These are phyloP conservation scores for Apophysomyces variabilis DNA, from an alignment of 371 early-diverging fungal genomes.

Conservation along the genomic window DNA sequence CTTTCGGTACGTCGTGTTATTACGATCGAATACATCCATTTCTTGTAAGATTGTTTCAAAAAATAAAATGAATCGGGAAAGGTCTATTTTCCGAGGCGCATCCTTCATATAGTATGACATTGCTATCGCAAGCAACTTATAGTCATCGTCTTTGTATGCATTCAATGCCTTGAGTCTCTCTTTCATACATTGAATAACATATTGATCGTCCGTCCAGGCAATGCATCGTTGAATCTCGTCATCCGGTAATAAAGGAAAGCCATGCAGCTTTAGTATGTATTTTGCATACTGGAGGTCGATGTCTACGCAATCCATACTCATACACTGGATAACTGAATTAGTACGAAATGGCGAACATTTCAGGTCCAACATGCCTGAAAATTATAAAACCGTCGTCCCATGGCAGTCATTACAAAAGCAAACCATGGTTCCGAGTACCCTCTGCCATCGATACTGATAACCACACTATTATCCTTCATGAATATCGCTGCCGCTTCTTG, in stretches of 20 bases:
- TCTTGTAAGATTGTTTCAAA: conserved; percentile 19
- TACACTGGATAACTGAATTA: conserved; percentile 21
- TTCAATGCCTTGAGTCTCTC: background rate
- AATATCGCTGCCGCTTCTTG: conserved; percentile 53
- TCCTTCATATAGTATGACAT: conserved; percentile 22
- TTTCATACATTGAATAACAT: conserved; percentile 6
- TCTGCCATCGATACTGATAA: conserved; percentile 44
- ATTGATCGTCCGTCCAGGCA: conserved; percentile 18
- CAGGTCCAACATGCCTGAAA: conserved; percentile 23
- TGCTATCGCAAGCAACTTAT: background rate
- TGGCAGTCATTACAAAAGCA: conserved; percentile 44
- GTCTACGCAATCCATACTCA: conserved; percentile 27
- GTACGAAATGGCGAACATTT: background rate
- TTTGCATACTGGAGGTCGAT: conserved; percentile 23
- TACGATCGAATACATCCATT: conserved; percentile 15
- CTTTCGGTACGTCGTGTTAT: conserved; percentile 11
- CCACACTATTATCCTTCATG: conserved; percentile 38
- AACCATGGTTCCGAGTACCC: conserved; percentile 56
- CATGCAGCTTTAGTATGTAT: background rate
- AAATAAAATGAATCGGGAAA: conserved; percentile 20
- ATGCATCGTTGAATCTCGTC: conserved; percentile 17
- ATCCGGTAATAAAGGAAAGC: conserved; percentile 1
- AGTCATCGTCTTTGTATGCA: background rate
- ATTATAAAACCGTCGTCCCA: conserved; percentile 50
- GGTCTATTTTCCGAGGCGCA: conserved; percentile 21